Percentiles rank a stretch among this genome's conserved stretches.
Conservation (phyloP, 73 alveolate species). For the Tetrahymena elliotti region DNA sequence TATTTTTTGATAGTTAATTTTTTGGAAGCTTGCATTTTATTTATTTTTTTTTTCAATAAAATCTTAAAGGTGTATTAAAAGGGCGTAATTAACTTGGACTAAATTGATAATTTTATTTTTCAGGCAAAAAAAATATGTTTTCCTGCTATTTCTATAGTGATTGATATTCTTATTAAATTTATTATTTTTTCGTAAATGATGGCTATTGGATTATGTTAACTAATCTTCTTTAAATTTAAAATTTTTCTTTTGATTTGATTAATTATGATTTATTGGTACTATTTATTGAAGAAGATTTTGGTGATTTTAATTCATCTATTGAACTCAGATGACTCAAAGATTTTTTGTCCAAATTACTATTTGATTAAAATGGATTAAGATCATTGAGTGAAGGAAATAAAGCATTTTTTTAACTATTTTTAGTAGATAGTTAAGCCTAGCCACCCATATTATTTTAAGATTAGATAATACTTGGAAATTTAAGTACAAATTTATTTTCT, state of each 20-base stretch:
- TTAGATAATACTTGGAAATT: not conserved
- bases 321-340: not conserved
- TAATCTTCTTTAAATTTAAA: too few relatives aligned
- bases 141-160: too few relatives aligned
- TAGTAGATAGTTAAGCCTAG: not conserved
- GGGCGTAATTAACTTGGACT: not conserved
- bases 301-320: not conserved
- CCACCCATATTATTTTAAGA: not conserved
- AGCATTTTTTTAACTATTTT: too few relatives aligned
- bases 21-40: too few relatives aligned
- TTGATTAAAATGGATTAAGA: too few relatives aligned
- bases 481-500: not conserved
- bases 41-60: not conserved
- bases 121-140: not conserved
- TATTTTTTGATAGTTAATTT: too few relatives aligned
- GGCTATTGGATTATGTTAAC: not conserved
- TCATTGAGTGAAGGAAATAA: not conserved
- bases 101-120: too few relatives aligned
- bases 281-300: not conserved
- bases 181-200: not conserved
- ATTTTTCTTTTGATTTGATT: not conserved
- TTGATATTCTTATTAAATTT: not conserved
- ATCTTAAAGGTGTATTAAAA: not conserved
- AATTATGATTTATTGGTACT: too few relatives aligned
- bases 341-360: not conserved